A percentile compares a stretch with the other conserved stretches of the same genome.
These are phyloP conservation scores for Cutaneotrichosporon mucoides DNA, from an alignment of 1,284 basidiomycete species.

Conservation along the genomic window DNA sequence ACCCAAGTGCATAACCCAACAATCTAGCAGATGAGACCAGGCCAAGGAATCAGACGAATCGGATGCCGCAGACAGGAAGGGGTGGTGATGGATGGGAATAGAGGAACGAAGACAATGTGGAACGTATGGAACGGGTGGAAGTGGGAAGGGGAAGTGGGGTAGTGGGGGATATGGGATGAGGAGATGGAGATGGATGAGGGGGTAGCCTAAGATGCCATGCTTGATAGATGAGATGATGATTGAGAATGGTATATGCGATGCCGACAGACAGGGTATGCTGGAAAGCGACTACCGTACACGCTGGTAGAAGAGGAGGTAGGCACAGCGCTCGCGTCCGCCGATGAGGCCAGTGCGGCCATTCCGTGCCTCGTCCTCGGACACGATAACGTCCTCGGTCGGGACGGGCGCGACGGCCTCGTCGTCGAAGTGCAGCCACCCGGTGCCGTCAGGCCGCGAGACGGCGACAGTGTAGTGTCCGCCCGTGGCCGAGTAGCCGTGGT, in stretches of 20 bases:
- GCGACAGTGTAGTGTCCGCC: slow-evolving; percentile 97
- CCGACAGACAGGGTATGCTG: too few species aligned
- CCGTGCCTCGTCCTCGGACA: slow-evolving; percentile 46
- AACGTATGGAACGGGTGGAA: too few species aligned
- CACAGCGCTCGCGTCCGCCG: slow-evolving; percentile 53
- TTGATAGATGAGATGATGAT: neutral
- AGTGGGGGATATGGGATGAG: too few species aligned
- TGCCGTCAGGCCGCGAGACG: slow-evolving; percentile 65
- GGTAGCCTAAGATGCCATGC: neutral
- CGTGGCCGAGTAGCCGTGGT: slow-evolving; percentile 83
- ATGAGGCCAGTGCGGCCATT: slow-evolving; percentile 56
- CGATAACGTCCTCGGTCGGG: slow-evolving; percentile 71
- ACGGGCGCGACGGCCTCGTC: slow-evolving; percentile 83
- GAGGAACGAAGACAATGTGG: too few species aligned
- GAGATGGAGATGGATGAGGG: too few species aligned
- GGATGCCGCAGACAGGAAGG: too few species aligned
- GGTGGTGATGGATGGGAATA: too few species aligned
- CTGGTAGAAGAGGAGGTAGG: slow-evolving; percentile 84
- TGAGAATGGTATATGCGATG: neutral
- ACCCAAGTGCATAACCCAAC: too few species aligned
- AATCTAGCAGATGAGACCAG: too few species aligned
- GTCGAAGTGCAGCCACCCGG: slow-evolving; percentile 86
- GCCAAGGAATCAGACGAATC: too few species aligned
- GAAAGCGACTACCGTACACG: slow-evolving; percentile 28
- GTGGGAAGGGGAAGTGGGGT: too few species aligned